These are phyloP conservation scores for Cytospora piceae DNA, from an alignment of 2,329 filamentous ascomycete species.

Conservation along the genomic window DNA sequence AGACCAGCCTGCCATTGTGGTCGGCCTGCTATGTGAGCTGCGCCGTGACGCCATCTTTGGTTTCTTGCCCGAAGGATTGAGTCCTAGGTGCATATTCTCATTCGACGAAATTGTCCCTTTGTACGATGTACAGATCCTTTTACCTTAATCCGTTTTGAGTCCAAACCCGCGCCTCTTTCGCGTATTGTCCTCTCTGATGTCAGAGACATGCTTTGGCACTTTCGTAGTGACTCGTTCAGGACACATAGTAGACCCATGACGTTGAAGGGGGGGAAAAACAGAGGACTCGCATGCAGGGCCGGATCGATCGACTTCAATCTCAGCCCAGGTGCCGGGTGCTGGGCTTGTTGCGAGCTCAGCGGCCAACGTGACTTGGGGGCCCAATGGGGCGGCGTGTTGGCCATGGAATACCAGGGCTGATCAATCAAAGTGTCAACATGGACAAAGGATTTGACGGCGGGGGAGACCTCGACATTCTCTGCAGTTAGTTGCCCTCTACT, in stretches of 20 bases:
- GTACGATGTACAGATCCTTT: neutral
- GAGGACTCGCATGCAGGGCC: neutral
- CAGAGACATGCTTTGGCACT: neutral
- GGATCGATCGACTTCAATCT: neutral
- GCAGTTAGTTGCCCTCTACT: neutral
- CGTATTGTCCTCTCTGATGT: neutral
- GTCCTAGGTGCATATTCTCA: neutral
- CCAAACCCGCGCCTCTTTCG: neutral
- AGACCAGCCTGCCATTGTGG: neutral
- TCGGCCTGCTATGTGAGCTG: neutral
- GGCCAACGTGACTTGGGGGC: slow-evolving; percentile 12
- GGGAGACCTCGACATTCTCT: neutral
- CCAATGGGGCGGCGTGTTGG: slow-evolving; percentile 1
- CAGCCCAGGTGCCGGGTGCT: neutral
- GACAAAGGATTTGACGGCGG: neutral
- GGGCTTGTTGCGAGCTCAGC: neutral
- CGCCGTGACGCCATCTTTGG: slow-evolving; percentile 15
- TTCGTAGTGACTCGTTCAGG: neutral
- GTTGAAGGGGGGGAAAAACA: neutral
- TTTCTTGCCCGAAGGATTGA: neutral
- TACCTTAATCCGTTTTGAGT: neutral
- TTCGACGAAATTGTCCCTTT: neutral
- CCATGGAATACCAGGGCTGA: neutral
- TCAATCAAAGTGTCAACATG: neutral
- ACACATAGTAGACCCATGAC: neutral